phyloP scores from a whole-genome alignment of 805 yeast species.

The Candida pini region DNA sequence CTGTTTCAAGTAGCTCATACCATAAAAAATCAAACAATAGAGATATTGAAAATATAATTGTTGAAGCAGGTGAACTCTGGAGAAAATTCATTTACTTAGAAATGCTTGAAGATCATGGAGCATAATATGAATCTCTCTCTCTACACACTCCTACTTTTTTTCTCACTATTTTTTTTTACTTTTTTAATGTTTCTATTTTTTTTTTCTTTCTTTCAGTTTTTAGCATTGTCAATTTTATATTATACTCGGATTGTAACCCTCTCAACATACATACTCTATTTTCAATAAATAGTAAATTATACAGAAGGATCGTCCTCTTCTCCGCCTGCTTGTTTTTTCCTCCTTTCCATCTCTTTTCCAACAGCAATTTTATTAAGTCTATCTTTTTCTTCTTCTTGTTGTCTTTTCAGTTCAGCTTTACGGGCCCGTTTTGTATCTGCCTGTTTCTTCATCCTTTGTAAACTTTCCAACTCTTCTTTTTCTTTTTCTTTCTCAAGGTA shows the following conservation, averaged over 20 bases:
- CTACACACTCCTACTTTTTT: not conserved
- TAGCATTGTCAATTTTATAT: too few species aligned
- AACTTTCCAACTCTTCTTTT: constrained; percentile 25
- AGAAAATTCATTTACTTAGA: constrained; percentile 72
- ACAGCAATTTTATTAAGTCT: constrained; percentile 20
- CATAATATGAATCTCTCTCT: not conserved
- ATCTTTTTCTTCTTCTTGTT: constrained; percentile 17
- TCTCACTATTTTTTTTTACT: not conserved
- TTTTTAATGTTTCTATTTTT: too few species aligned
- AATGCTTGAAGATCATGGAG: constrained; percentile 37
- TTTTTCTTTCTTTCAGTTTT: too few species aligned
- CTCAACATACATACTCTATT: too few species aligned
- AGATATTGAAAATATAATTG: constrained; percentile 67
- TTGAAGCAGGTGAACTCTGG: constrained; percentile 85
- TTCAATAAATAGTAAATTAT: too few species aligned
- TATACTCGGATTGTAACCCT: too few species aligned
- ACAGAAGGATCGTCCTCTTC: too few species aligned
- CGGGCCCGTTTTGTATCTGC: constrained; percentile 13
- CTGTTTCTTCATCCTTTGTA: constrained; percentile 20
- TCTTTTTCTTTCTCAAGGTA: constrained; percentile 14
- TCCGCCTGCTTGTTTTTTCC: too few species aligned
- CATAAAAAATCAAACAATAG: constrained; percentile 26
- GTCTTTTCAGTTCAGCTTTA: too few species aligned
- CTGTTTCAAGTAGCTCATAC: constrained; percentile 7
- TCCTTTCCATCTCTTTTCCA: constrained; percentile 26